phyloP scores from a whole-genome alignment of 2,329 filamentous ascomycete genomes.

The Fusarium mexicanum region DNA sequence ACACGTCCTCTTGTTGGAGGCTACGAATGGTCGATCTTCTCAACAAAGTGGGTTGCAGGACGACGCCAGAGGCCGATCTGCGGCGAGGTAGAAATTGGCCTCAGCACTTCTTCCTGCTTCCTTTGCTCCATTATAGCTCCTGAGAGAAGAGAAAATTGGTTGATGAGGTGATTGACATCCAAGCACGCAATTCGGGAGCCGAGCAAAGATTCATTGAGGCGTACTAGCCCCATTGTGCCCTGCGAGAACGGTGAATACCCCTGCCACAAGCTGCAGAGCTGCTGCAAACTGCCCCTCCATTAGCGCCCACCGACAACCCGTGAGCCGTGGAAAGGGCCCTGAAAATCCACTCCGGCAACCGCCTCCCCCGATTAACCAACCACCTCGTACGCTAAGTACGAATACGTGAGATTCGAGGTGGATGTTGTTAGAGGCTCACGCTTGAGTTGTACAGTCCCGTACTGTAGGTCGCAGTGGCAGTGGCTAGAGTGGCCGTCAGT shows the following conservation, averaged over 20 bases:
- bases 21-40: conserved; percentile 17
- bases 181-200: conserved; percentile 45
- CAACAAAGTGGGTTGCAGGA: conserved; percentile 16
- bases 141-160: conserved; percentile 17
- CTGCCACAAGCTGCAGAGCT: conserved; percentile 30
- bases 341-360: conserved; percentile 42
- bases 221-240: conserved; percentile 24
- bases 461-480: neutral
- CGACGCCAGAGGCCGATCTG: conserved; percentile 30
- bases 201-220: conserved; percentile 26
- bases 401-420: conserved; percentile 37
- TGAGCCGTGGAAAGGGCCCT: conserved; percentile 30
- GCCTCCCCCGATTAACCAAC: conserved; percentile 32
- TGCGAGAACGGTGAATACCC: conserved; percentile 36
- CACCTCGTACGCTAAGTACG: conserved; percentile 30
- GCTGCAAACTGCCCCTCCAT: conserved; percentile 38
- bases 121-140: conserved; percentile 26
- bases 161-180: conserved; percentile 35
- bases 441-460: neutral
- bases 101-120: conserved; percentile 14
- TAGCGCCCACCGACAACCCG: conserved; percentile 44
- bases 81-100: conserved; percentile 28
- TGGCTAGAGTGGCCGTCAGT: neutral
- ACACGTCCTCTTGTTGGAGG: conserved; percentile 11
- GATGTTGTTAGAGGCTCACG: conserved; percentile 14